These are phyloP conservation scores for Hydnomerulius pinastri DNA, from an alignment of 768 basidiomycete genomes.

Conservation along the genomic window DNA sequence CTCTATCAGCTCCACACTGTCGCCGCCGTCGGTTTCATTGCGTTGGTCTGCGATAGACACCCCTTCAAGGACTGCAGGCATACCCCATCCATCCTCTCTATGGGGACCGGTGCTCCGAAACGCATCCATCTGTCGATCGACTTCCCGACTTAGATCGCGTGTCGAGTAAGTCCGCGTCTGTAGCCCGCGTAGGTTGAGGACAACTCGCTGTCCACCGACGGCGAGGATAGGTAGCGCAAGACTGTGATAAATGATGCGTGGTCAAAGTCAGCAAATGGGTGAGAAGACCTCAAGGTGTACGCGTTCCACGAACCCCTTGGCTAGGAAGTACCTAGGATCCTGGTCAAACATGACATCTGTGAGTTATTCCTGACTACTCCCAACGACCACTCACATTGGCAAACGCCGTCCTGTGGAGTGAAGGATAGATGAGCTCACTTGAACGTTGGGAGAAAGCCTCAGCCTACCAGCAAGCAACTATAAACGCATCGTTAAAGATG, in stretches of 20 bases:
- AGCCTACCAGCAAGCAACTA: slow-evolving; percentile 17
- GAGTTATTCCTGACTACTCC: too few relatives aligned
- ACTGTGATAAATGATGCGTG: slow-evolving; percentile 2
- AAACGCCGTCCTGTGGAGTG: slow-evolving; percentile 13
- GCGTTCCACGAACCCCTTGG: slow-evolving; percentile 3
- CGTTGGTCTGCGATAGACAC: too few relatives aligned
- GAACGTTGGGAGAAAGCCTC: neutral
- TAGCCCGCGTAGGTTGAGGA: slow-evolving; percentile 18
- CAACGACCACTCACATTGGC: slow-evolving; percentile 6
- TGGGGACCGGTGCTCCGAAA: too few relatives aligned
- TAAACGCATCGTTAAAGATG: slow-evolving; percentile 3
- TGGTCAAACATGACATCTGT: neutral
- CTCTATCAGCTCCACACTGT: too few relatives aligned
- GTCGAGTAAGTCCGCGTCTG: neutral
- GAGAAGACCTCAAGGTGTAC: neutral
- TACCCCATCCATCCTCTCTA: too few relatives aligned
- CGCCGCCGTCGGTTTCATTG: too few relatives aligned
- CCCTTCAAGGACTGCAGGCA: too few relatives aligned
- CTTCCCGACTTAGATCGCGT: slow-evolving; percentile 12
- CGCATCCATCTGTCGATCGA: too few relatives aligned
- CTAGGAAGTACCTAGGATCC: slow-evolving; percentile 13
- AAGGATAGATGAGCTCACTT: too few relatives aligned
- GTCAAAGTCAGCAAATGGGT: neutral
- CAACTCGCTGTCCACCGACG: slow-evolving; percentile 16
- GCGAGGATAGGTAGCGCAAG: slow-evolving; percentile 15